Conservation (phyloP, 176 grass and related monocot genomes). For the Bolboschoenus planiculmis region DNA sequence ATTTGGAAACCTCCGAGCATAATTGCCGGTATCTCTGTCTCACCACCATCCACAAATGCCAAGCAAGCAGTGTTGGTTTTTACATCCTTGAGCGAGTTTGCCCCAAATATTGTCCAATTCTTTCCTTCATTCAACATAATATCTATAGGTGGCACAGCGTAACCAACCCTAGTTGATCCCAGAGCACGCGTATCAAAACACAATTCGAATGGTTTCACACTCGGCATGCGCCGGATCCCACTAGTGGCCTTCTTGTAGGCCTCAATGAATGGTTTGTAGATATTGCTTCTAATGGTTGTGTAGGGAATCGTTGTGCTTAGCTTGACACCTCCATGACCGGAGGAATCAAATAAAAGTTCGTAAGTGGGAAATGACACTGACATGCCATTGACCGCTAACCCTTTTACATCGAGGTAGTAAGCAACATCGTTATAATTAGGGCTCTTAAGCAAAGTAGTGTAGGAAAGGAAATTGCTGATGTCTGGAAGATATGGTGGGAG, state of each 20-base stretch:
- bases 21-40: conserved; percentile 19
- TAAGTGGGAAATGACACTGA: conserved; percentile 8
- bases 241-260: conserved; percentile 28
- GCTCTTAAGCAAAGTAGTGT: conserved; percentile 38
- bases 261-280: conserved; percentile 28
- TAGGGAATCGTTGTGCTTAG: conserved; percentile 40
- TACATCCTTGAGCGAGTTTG: conserved; percentile 35
- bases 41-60: conserved; percentile 30
- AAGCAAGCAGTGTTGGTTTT: conserved; percentile 29
- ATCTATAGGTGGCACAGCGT: conserved; percentile 27
- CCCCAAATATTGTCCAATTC: conserved; percentile 36
- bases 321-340: conserved; percentile 37
- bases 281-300: conserved; percentile 29
- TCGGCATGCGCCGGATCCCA: neutral
- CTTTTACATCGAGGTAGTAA: conserved; percentile 40
- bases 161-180: conserved; percentile 25
- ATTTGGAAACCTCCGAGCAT: conserved; percentile 41
- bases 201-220: conserved; percentile 39
- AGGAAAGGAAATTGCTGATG: neutral
- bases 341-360: conserved; percentile 19
- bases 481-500: neutral
- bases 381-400: conserved; percentile 20
- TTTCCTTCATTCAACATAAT: conserved; percentile 34
- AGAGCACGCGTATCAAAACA: conserved; percentile 30
- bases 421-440: conserved; percentile 23